phyloP scores from a whole-genome alignment of 495 filamentous ascomycete species.

The Trichoderma reesei region DNA sequence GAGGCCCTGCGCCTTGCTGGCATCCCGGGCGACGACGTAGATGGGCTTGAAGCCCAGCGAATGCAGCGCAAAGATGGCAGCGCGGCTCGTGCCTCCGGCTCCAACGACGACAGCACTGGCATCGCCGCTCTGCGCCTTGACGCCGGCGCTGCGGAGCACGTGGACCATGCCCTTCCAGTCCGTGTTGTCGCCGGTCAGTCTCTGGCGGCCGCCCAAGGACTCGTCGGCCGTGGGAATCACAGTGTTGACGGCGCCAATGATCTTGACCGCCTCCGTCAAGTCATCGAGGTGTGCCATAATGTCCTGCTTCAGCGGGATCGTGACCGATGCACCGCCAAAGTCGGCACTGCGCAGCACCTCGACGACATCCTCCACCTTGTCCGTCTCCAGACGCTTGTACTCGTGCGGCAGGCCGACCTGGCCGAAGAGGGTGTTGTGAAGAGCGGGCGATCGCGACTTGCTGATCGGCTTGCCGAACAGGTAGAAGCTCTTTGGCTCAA shows the following conservation, averaged over 20 bases:
- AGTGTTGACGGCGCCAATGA: conserved; percentile 94
- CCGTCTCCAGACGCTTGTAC: conserved; percentile 76
- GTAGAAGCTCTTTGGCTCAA: conserved; percentile 68
- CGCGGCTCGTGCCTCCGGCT: conserved; percentile 83
- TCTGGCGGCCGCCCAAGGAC: conserved; percentile 13
- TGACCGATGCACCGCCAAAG: conserved; percentile 92
- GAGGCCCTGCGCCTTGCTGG: conserved; percentile 55
- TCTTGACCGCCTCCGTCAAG: conserved; percentile 62
- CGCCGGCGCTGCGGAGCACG: conserved; percentile 64
- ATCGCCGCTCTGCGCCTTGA: conserved; percentile 28
- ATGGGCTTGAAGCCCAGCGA: conserved; percentile 75
- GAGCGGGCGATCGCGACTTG: conserved; percentile 69
- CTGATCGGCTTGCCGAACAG: conserved; percentile 79
- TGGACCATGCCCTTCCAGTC: conserved; percentile 91
- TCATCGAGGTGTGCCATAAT: conserved; percentile 75
- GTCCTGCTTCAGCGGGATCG: conserved; percentile 88
- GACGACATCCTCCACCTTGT: conserved; percentile 51
- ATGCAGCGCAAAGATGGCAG: conserved; percentile 82
- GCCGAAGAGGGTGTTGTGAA: conserved; percentile 83
- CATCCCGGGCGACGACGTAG: conserved; percentile 75
- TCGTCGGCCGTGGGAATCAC: conserved; percentile 45
- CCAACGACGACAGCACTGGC: conserved; percentile 67
- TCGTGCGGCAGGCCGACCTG: conserved; percentile 73
- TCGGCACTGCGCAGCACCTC: conserved; percentile 56
- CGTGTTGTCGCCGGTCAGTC: conserved; percentile 79